Percentiles rank a stretch among this genome's conserved stretches.
phyloP scores from a whole-genome alignment of 192 early-diverging fungal species.

The Rhizoclosmatium globosum region DNA sequence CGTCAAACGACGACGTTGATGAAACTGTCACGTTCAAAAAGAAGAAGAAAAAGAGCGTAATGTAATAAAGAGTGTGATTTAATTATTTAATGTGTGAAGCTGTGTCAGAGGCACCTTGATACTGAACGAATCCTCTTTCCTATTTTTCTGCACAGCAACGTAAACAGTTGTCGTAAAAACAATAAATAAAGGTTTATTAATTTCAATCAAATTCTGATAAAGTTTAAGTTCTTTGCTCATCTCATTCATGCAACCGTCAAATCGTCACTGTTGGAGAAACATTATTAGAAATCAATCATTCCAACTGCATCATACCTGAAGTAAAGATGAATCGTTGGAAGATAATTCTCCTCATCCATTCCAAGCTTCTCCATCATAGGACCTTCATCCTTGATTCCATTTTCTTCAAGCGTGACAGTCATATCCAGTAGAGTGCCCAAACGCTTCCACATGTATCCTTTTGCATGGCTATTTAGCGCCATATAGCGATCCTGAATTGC shows the following conservation, averaged over 20 bases:
- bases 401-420: slow-evolving; percentile 61
- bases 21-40: slow-evolving; percentile 37
- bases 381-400: slow-evolving; percentile 61
- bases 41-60: slow-evolving; percentile 24
- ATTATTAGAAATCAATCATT: background rate
- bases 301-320: slow-evolving; percentile 45
- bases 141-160: too few species aligned
- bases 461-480: slow-evolving; percentile 60
- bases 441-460: slow-evolving; percentile 73
- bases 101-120: too few species aligned
- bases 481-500: slow-evolving; percentile 67
- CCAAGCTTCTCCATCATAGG: slow-evolving; percentile 54
- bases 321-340: slow-evolving; percentile 65
- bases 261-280: slow-evolving; percentile 8
- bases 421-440: slow-evolving; percentile 63
- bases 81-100: too few species aligned
- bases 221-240: too few species aligned
- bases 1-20: slow-evolving; percentile 3
- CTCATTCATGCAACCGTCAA: slow-evolving; percentile 10
- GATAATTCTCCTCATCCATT: slow-evolving; percentile 60
- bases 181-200: too few species aligned
- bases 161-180: too few species aligned
- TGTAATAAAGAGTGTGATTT: too few species aligned
- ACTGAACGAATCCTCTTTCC: too few species aligned
- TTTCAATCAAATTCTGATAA: too few species aligned